phyloP scores from a whole-genome alignment of 805 yeast species.

The Candida krabiensis region DNA sequence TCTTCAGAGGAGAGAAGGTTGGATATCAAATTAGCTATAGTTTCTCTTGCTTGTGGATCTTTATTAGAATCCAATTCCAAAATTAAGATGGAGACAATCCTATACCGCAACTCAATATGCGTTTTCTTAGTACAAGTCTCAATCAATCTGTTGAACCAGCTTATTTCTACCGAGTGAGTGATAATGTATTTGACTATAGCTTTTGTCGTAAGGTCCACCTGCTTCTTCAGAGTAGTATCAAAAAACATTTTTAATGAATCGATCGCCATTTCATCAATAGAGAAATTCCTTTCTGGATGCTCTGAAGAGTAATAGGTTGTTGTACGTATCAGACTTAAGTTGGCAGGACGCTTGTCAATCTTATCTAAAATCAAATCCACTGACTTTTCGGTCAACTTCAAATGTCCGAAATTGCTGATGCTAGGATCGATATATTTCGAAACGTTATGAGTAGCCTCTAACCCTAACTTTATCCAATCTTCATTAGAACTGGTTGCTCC shows the following conservation, averaged over 20 bases:
- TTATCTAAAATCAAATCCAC: slow-evolving; percentile 41
- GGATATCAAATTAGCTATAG: slow-evolving; percentile 26
- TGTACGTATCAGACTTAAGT: slow-evolving; percentile 19
- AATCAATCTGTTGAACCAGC: slow-evolving; percentile 59
- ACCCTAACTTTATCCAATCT: slow-evolving; percentile 48
- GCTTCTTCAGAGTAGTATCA: slow-evolving; percentile 60
- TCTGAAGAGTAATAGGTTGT: slow-evolving; percentile 7
- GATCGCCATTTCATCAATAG: slow-evolving; percentile 20
- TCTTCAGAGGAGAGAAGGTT: slow-evolving; percentile 66
- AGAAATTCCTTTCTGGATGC: not conserved
- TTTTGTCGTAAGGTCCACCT: slow-evolving; percentile 56
- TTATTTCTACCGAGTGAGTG: slow-evolving; percentile 22
- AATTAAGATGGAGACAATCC: slow-evolving; percentile 35
- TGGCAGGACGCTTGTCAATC: slow-evolving; percentile 23
- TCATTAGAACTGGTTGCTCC: slow-evolving; percentile 16
- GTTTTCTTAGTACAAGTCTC: slow-evolving; percentile 72
- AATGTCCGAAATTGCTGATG: slow-evolving; percentile 15
- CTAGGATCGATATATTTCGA: slow-evolving; percentile 29
- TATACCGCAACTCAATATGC: slow-evolving; percentile 40
- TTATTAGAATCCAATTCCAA: slow-evolving; percentile 52
- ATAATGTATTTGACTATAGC: slow-evolving; percentile 49
- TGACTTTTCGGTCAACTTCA: slow-evolving; percentile 28
- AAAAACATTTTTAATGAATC: slow-evolving; percentile 58
- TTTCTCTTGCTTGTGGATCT: slow-evolving; percentile 15
- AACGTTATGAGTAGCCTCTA: slow-evolving; percentile 40